A percentile compares a stretch with the other conserved stretches of the same genome.
These are phyloP conservation scores for Coemansia sp. DNA, from an alignment of 192 early-diverging fungal species.

Conservation along the genomic window DNA sequence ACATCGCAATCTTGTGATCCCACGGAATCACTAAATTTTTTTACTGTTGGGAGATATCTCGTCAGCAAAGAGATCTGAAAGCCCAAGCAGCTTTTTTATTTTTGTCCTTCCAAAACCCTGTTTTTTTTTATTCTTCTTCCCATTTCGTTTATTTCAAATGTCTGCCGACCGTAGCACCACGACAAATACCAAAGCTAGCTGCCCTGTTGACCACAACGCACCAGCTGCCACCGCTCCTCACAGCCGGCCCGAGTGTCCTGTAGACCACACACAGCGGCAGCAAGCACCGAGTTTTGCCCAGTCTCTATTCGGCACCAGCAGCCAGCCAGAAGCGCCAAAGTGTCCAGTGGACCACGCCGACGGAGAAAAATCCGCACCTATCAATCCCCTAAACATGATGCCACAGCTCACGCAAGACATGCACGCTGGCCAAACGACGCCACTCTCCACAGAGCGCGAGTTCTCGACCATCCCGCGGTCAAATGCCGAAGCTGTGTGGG, in stretches of 20 bases:
- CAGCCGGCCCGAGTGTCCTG: conserved; percentile 25
- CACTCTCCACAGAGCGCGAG: conserved; percentile 79
- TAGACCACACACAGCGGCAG: conserved; percentile 24
- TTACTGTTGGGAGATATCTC: neutral
- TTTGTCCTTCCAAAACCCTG: neutral
- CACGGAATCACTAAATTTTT: neutral
- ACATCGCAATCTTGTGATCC: neutral
- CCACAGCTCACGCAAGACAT: conserved; percentile 73
- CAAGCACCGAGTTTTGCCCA: conserved; percentile 28
- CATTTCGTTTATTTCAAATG: neutral
- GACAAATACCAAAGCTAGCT: neutral
- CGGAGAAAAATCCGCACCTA: conserved; percentile 3
- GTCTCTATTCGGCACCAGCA: conserved; percentile 21
- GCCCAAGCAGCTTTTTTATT: neutral
- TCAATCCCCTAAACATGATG: conserved; percentile 95
- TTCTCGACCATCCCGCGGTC: conserved; percentile 72
- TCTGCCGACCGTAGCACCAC: neutral
- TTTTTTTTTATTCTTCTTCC: neutral
- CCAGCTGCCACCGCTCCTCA: neutral
- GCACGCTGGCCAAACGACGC: conserved; percentile 66
- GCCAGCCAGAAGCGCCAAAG: conserved; percentile 13
- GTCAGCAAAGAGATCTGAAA: neutral
- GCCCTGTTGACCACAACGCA: conserved; percentile 31
- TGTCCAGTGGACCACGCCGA: conserved; percentile 62
- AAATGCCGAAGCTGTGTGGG: conserved; percentile 61